Percentiles rank a stretch among this genome's conserved stretches.
phyloP scores from a whole-genome alignment of 495 filamentous ascomycete genomes.

The Penicillium ucsense region DNA sequence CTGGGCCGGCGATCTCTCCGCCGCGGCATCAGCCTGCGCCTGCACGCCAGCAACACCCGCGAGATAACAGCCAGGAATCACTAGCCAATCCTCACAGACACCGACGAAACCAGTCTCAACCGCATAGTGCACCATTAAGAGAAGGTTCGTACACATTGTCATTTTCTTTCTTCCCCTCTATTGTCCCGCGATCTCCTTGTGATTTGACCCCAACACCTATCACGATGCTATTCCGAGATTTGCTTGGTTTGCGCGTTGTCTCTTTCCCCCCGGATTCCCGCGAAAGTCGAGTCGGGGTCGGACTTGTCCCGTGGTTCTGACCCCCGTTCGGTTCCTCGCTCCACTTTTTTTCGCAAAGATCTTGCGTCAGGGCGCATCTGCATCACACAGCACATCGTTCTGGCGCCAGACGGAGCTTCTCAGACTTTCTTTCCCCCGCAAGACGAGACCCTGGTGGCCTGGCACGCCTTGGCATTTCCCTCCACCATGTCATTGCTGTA shows the following conservation, averaged over 20 bases:
- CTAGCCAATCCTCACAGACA: slow-evolving; percentile 13
- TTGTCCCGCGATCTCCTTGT: too few species aligned
- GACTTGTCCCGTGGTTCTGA: slow-evolving; percentile 18
- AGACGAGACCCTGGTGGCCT: background rate
- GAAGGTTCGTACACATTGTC: slow-evolving; percentile 19
- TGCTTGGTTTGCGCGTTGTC: slow-evolving; percentile 2
- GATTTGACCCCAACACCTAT: background rate
- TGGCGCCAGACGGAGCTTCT: too few species aligned
- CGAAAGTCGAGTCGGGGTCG: slow-evolving; percentile 13
- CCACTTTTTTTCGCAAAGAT: slow-evolving; percentile 1
- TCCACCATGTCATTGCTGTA: background rate
- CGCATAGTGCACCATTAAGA: slow-evolving; percentile 14
- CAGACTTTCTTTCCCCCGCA: too few species aligned
- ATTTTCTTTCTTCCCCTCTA: background rate
- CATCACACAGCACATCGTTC: too few species aligned
- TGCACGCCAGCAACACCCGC: slow-evolving; percentile 9
- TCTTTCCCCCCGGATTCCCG: slow-evolving; percentile 11
- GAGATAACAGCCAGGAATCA: slow-evolving; percentile 15
- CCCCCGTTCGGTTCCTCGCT: slow-evolving; percentile 8
- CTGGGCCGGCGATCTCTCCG: slow-evolving; percentile 12
- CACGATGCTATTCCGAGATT: slow-evolving; percentile 1
- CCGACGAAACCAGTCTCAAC: slow-evolving; percentile 17
- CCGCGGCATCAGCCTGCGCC: slow-evolving; percentile 8
- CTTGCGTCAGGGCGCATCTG: background rate
- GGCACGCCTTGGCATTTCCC: background rate